A percentile compares a stretch with the other conserved stretches of the same genome.
Conservation (phyloP, 176 grass and related monocot species). For the Calamus simplicifolius region DNA sequence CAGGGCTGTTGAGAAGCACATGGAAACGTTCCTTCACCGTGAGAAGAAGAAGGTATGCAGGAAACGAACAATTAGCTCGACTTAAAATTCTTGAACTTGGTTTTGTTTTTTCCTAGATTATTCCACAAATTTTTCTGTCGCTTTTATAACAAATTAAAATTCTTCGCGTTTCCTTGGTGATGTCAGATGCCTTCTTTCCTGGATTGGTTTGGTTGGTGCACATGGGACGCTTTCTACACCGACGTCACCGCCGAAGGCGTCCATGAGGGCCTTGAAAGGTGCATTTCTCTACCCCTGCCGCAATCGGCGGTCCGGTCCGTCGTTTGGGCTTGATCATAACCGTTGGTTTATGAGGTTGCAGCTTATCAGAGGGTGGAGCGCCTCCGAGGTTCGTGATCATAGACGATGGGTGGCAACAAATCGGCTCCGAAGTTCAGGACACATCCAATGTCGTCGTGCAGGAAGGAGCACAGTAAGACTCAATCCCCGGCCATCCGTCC, state of each 20-base stretch:
- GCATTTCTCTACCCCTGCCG: background rate
- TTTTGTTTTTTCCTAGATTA: no score
- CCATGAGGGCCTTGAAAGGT: conserved; percentile 48
- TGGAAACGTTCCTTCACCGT: conserved; percentile 62
- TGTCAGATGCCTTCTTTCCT: conserved; percentile 54
- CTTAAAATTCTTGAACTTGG: no score
- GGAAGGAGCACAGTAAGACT: conserved; percentile 68
- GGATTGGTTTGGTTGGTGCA: conserved; percentile 93
- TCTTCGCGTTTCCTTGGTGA: background rate
- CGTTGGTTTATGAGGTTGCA: conserved; percentile 2
- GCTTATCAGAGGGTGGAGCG: conserved; percentile 49
- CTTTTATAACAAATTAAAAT: no score
- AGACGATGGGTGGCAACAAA: conserved; percentile 85
- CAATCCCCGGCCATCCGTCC: background rate
- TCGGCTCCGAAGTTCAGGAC: conserved; percentile 38
- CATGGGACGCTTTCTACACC: conserved; percentile 95
- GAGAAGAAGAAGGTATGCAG: conserved; percentile 47
- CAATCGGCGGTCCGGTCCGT: no score
- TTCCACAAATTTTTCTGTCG: no score
- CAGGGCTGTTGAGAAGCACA: conserved; percentile 68
- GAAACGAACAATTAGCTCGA: no score
- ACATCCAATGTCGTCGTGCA: conserved; percentile 28
- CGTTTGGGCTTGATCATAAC: background rate
- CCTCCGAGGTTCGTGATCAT: conserved; percentile 76
- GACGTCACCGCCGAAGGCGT: conserved; percentile 65